phyloP scores from a whole-genome alignment of 345 rosid genomes.

The Eucalyptus marginata region DNA sequence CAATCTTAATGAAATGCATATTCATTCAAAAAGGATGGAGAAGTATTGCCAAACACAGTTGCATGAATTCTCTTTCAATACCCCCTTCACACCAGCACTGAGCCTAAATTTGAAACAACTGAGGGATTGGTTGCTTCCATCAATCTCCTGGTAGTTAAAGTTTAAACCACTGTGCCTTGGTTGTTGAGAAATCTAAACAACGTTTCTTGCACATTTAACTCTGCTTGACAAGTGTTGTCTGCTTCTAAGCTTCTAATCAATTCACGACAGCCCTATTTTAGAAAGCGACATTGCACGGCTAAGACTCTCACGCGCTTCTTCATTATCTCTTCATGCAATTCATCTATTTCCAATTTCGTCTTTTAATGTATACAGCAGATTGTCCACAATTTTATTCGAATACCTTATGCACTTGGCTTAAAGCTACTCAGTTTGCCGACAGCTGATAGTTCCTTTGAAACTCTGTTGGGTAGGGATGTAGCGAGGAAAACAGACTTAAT shows the following conservation, averaged over 20 bases:
- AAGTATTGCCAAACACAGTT: accelerated
- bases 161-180: background rate
- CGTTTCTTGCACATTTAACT: background rate
- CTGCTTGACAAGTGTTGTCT: background rate
- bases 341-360: accelerated
- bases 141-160: background rate
- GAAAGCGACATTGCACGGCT: accelerated
- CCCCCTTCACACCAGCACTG: background rate
- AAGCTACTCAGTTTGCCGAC: background rate
- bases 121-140: background rate
- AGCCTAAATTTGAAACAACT: background rate
- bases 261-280: accelerated
- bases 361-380: background rate
- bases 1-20: accelerated
- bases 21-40: background rate
- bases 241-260: background rate
- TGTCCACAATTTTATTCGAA: accelerated
- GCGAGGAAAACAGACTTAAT: background rate
- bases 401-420: background rate
- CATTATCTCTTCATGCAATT: background rate
- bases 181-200: background rate
- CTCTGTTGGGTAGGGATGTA: background rate
- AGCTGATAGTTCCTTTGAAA: background rate
- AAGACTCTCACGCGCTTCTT: background rate
- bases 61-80: accelerated